These are phyloP conservation scores for Talaromyces islandicus DNA, from an alignment of 2,329 filamentous ascomycete species.

Conservation along the genomic window DNA sequence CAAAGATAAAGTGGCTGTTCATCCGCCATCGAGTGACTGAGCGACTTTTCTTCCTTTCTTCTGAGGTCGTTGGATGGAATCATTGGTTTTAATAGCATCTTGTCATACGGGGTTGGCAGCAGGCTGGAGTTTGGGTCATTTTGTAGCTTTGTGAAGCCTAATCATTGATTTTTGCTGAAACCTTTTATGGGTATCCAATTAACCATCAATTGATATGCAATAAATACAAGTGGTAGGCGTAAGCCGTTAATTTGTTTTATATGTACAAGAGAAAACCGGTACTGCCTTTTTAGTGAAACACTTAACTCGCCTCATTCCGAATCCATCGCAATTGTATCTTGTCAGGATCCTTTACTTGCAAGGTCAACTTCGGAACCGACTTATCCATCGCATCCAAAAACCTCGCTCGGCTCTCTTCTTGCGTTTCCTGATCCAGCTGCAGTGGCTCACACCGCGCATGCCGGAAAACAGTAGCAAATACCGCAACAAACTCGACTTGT, in stretches of 20 bases:
- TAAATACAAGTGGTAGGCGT: neutral
- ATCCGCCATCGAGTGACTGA: conserved; percentile 21
- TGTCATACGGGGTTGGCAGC: neutral
- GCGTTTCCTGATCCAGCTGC: neutral
- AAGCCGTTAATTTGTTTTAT: neutral
- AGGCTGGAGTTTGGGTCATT: neutral
- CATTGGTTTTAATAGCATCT: neutral
- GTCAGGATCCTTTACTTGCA: conserved; percentile 4
- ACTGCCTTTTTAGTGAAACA: neutral
- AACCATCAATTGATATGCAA: too few relatives aligned
- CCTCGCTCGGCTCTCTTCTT: neutral
- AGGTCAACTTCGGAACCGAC: conserved; percentile 4
- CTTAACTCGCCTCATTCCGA: neutral
- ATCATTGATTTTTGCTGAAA: neutral
- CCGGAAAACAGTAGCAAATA: conserved; percentile 37
- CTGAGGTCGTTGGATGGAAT: neutral
- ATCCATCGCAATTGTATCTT: conserved; percentile 7
- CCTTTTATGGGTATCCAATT: neutral
- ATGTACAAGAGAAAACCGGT: neutral
- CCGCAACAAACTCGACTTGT: conserved; percentile 50
- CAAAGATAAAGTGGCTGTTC: conserved; percentile 58
- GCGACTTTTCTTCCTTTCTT: neutral
- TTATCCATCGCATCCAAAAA: conserved; percentile 2
- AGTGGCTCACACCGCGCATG: conserved; percentile 18
- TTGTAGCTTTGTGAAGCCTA: neutral